Conservation (phyloP, 768 basidiomycete species). For the Macrolepiota fuliginosa region DNA sequence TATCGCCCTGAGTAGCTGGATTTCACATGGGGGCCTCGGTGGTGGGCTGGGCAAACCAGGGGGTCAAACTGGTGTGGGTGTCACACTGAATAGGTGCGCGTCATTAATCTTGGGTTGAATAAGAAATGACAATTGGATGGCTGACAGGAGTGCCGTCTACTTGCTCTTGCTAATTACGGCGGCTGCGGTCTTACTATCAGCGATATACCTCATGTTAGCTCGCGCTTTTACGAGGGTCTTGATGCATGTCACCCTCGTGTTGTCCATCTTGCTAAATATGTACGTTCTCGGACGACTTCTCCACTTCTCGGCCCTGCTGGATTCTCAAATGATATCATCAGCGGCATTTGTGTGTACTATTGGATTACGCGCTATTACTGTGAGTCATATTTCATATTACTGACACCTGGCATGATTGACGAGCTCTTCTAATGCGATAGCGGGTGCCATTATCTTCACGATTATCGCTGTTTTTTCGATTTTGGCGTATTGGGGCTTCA, state of each 20-base stretch:
- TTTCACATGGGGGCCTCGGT: constrained; percentile 61
- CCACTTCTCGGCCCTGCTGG: neutral
- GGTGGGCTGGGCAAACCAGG: constrained; percentile 70
- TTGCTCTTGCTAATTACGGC: constrained; percentile 75
- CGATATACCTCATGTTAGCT: constrained; percentile 64
- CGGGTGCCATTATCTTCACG: constrained; percentile 83
- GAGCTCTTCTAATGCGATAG: constrained; percentile 28
- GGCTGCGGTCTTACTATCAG: constrained; percentile 63
- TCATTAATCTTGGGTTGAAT: neutral
- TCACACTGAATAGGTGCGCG: constrained; percentile 67
- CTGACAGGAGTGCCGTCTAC: constrained; percentile 63
- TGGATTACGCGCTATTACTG: constrained; percentile 72
- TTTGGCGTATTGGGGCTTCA: constrained; percentile 70
- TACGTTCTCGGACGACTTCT: constrained; percentile 28
- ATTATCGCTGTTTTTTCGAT: constrained; percentile 75
- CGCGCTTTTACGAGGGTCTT: constrained; percentile 71
- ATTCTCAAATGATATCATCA: constrained; percentile 21
- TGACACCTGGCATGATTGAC: neutral
- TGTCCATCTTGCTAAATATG: constrained; percentile 65
- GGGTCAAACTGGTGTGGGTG: constrained; percentile 47
- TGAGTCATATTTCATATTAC: constrained; percentile 29
- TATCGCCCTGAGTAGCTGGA: constrained; percentile 61
- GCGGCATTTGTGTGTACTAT: constrained; percentile 73
- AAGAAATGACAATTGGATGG: neutral
- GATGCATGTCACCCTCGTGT: constrained; percentile 73